phyloP scores from a whole-genome alignment of 345 rosid species.

The Murraya koenigii region DNA sequence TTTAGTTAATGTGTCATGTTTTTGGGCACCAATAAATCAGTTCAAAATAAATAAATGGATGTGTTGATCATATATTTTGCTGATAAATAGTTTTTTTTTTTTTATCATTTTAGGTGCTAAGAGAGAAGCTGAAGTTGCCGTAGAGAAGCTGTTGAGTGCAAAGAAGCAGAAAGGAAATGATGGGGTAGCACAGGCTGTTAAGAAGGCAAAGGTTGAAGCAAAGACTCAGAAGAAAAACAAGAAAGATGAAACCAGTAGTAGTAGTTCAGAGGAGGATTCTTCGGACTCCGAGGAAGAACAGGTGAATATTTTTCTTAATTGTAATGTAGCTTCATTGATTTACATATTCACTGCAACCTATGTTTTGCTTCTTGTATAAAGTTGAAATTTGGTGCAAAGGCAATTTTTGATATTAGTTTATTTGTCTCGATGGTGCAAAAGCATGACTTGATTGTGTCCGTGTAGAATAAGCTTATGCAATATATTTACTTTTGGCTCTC shows the following conservation, averaged over 20 bases:
- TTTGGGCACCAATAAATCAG: too few relatives aligned
- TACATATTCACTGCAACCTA: too few relatives aligned
- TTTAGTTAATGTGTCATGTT: background rate
- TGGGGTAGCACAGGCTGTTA: slow-evolving; percentile 39
- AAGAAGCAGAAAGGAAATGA: slow-evolving; percentile 69
- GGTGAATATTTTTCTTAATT: slow-evolving; percentile 17
- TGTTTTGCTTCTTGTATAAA: background rate
- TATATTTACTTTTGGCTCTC: background rate
- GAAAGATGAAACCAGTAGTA: slow-evolving; percentile 46
- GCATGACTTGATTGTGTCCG: background rate
- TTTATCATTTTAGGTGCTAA: slow-evolving; percentile 38
- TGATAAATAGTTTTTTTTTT: background rate
- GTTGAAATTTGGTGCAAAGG: background rate
- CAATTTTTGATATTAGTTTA: background rate
- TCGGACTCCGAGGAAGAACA: slow-evolving; percentile 70
- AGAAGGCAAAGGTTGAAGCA: slow-evolving; percentile 43
- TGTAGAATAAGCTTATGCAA: background rate
- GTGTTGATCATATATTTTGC: too few relatives aligned
- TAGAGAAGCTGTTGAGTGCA: slow-evolving; percentile 43
- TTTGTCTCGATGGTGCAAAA: background rate
- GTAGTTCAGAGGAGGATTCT: slow-evolving; percentile 48
- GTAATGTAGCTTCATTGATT: background rate
- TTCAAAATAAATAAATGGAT: too few relatives aligned
- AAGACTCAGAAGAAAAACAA: slow-evolving; percentile 52
- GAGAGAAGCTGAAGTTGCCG: slow-evolving; percentile 61